Percentiles rank a stretch among this genome's conserved stretches.
Evolutionary conservation across 2,329 filamentous ascomycete genomes (phyloP).

Genomic region (Chlorencoelia australis): DNA sequence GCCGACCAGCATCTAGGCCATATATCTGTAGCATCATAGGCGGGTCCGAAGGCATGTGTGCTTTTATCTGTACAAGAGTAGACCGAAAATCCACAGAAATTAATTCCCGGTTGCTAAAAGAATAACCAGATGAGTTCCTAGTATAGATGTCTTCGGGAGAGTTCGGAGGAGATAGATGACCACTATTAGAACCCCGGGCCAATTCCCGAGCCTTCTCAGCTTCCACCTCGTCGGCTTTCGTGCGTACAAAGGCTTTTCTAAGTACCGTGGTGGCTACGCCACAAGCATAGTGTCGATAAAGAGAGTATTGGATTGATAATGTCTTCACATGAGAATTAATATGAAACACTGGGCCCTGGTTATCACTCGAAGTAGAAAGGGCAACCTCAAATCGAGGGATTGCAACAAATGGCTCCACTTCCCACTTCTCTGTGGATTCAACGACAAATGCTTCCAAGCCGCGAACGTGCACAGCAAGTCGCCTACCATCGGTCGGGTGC

Average conservation of each 20-base stretch:
- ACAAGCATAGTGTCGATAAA: constrained; percentile 86
- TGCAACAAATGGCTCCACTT: constrained; percentile 75
- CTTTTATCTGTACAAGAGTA: constrained; percentile 77
- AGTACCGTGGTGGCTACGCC: constrained; percentile 73
- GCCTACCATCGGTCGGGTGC: constrained; percentile 61
- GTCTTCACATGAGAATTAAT: constrained; percentile 73
- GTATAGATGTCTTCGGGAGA: constrained; percentile 19
- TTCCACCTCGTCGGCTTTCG: constrained; percentile 37
- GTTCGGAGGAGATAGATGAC: constrained; percentile 21
- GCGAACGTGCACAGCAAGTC: constrained; percentile 68
- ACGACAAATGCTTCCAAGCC: constrained; percentile 86
- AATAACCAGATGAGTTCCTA: constrained; percentile 19
- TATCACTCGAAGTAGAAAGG: constrained; percentile 75
- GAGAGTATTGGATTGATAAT: constrained; percentile 76
- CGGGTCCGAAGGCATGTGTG: constrained; percentile 81
- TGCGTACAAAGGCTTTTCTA: constrained; percentile 54
- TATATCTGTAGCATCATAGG: constrained; percentile 84
- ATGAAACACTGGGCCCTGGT: constrained; percentile 79
- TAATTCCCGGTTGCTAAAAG: constrained; percentile 44
- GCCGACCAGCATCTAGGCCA: constrained; percentile 68
- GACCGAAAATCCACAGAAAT: constrained; percentile 75
- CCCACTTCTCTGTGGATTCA: constrained; percentile 74
- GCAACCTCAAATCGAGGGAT: constrained; percentile 82
- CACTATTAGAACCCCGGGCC: constrained; percentile 6
- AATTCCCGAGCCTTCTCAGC: constrained; percentile 26